Base-by-base conservation (phyloP, 2,329 filamentous ascomycete genomes). In the Pseudopithomyces maydicus region DNA sequence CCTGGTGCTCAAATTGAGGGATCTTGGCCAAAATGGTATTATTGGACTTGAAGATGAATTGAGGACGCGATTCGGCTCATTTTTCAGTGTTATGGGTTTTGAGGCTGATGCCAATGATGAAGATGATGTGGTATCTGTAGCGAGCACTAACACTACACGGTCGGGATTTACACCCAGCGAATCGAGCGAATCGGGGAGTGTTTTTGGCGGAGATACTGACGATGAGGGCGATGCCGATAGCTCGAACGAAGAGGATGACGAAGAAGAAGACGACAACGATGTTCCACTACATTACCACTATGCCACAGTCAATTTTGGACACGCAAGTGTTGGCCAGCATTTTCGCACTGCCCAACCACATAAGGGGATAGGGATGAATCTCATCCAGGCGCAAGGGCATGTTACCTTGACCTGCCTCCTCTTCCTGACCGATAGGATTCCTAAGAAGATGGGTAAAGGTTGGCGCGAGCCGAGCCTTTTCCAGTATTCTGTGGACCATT, bases 241-340 rank as follows among this genome's bases (percentile, higher is more conserved):
- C 8, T 26, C 19, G 20, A 26, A 48, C 3, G 6, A 19, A 10
- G 17, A 35, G 3, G 26, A 41, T 11, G 38, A 41, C 11, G 38
- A 41, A 5, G 38, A 20, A 4, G 38, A 41, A 41, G 38, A 41
- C 29, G 45, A 48, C 8, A n/a, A 48, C 26, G 32, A 48, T 19
- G 26, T 48, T 20, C 45, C 45, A 12, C 26, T 2, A 7, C 35
- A 36, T 14, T 48, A 17, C n/a, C 35, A 17, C 45, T 12, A 2
- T 12, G 29, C 45, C 33, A 48, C 45, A n/a, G 45, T 48, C 26
- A 48, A 48, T 12, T 48, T 48, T 19, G 45, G 45, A 20, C 45
- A 48, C 20, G 45, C 45, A 48, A 48, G 45, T n/a, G 32, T 48
- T 23, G 45, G 45, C 17, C 45, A 48, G 19, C 19, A 35, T 23